Base-by-base conservation (phyloP, 208 protist species). In the Endotrypanum monterogeii region DNA sequence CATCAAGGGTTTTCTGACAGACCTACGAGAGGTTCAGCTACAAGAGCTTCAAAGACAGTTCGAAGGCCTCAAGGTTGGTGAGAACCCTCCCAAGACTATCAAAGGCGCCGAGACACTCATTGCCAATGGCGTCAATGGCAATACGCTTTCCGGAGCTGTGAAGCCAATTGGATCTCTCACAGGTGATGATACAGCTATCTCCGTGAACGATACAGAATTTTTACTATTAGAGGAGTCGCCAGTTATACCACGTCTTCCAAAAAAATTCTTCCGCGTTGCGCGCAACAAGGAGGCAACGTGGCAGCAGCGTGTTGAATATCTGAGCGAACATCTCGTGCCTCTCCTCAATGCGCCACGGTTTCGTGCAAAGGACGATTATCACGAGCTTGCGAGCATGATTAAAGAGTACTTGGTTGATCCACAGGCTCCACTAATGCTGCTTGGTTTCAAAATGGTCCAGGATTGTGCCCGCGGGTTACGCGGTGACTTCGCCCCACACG, bases 371-470 rank as follows among this genome's bases (percentile, higher is more conserved):
- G 93, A 95, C 65, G 86, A 97, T 76, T 97, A 97, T 74, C 89
- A 95, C 79, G 91, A 97, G 67, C 83, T 97, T 9, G 82, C 76
- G 20, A 82, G 68, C 52, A 83, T 93, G 71, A 89, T 95, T 67
- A 80, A 86, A 72, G 78, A 89, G 30, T 92, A 92, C 69, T 67
- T 95, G 30, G 58, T 89, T 23, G 93, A 97, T 54, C 89, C 93
- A 3, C 93, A 97, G 67, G 91, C 90, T 14, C 93, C 93, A 28
- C 77, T 92, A 55, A 95, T 97, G 90, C 69, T 95, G 28, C 60
- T 95, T 0, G 90, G 89, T 51, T 95, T 94, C 83, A 87, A 89
- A 73, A 94, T 92, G 80, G 89, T 95, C 65, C 89, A 97, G 73
- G 89, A 93, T 60, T 89, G 88, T 41, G 89, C 90, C 0, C 74